Evolutionary conservation across 164 flowering plant genomes (phyloP), one percentile per base, ranked within the genome.

Genomic region (Aristolochia fimbriata): DNA sequence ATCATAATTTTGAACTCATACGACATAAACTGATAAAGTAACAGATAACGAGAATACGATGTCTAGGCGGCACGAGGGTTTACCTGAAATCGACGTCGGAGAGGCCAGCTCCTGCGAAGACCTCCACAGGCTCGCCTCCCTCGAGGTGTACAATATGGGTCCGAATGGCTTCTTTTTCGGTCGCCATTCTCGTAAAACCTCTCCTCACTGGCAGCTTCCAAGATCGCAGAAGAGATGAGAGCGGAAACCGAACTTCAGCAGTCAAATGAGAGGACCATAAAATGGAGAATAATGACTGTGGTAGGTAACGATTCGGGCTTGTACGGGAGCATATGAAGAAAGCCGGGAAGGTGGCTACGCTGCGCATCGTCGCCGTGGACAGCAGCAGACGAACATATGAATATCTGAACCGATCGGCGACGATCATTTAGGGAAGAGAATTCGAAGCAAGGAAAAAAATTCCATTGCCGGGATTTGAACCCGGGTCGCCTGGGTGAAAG

Each of bases 31-130:
- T n/a, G n/a, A n/a, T n/a, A n/a, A 2, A 37, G 43, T 3, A 37
- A 10, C 12, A 37, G 43, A 37, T 1, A 37, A 37, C 43, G 43
- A 37, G 43, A 37, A 37, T 37, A 3, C 43, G 8, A 7, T 7
- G 43, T 37, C 43, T 37, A 10, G 43, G n/a, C n/a, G 0, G 11
- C 43, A 37, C 43, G 43, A 7, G 43, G 9, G 55, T 52, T 67
- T 27, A 53, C 97, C 88, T 81, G 84, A 91, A 91, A 8, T 88
- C 81, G n/a, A 86, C 55, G 15, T 73, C 71, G 20, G 91, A 74
- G 57, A 91, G 60, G 0, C 88, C 91, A 7, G 83, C 78, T 1
- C 83, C 83, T 20, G 97, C 91, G 0, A 76, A 74, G 60, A 91
- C 58, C 19, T 71, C 70, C 22, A 91, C 82, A 47, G 86, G 77